Percentiles rank a stretch among this genome's conserved stretches.
phyloP scores from a whole-genome alignment of 2,329 filamentous ascomycete genomes.

The Fonsecaea pugnacius region DNA sequence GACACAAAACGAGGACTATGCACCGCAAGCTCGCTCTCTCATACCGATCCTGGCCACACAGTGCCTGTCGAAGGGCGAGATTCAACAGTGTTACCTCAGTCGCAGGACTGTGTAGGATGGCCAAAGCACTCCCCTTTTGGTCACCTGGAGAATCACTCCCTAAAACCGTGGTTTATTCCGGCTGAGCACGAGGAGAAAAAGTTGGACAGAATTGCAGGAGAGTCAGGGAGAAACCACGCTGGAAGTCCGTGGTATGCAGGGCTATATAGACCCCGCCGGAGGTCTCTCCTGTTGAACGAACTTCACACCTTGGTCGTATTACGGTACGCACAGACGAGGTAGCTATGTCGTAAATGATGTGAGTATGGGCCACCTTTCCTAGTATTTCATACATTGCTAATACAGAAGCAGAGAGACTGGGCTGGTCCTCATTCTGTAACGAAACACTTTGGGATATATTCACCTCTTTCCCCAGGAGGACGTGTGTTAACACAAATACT shows the following conservation, averaged over 20 bases:
- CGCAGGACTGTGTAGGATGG: background rate
- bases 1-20: too few species aligned
- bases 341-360: background rate
- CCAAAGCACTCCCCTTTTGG: background rate
- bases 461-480: background rate
- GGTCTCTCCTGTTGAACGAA: background rate
- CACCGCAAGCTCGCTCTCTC: background rate
- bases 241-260: background rate
- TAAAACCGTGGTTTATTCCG: background rate
- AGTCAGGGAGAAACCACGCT: background rate
- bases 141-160: background rate
- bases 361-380: background rate
- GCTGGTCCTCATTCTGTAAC: background rate
- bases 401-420: background rate
- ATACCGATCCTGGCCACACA: background rate
- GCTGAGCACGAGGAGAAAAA: background rate
- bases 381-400: background rate
- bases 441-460: background rate
- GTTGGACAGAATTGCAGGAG: background rate
- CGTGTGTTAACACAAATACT: background rate
- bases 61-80: background rate
- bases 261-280: background rate
- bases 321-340: background rate
- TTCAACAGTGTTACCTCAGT: background rate
- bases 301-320: background rate